Percentiles rank a stretch among this genome's conserved stretches.
These are phyloP conservation scores for Colletotrichum sublineola DNA, from an alignment of 2,329 filamentous ascomycete genomes.

Conservation along the genomic window DNA sequence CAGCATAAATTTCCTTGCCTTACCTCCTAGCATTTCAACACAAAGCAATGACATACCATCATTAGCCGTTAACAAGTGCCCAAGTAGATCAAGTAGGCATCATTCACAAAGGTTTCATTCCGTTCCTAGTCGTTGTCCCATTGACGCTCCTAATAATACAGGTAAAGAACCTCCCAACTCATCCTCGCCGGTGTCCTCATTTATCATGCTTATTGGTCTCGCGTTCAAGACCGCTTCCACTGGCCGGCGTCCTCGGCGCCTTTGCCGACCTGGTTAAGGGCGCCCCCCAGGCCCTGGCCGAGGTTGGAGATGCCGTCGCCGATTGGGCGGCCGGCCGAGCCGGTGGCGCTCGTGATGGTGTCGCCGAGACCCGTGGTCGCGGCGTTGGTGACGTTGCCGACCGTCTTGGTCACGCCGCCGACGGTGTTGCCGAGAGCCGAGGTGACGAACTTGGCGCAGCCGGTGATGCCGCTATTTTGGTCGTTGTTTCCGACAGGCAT, in stretches of 20 bases:
- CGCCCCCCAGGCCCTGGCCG: conserved; percentile 67
- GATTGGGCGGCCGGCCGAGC: conserved; percentile 65
- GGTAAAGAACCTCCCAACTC: background rate
- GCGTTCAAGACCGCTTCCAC: conserved; percentile 58
- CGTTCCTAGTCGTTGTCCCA: background rate
- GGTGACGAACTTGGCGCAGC: conserved; percentile 56
- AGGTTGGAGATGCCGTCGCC: conserved; percentile 68
- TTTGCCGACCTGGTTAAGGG: conserved; percentile 62
- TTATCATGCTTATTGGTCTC: background rate
- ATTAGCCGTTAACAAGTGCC: too few relatives aligned
- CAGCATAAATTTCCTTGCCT: background rate
- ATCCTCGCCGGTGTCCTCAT: background rate
- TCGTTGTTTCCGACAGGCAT: conserved; percentile 45
- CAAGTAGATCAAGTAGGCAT: background rate
- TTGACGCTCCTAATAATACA: conserved; percentile 32
- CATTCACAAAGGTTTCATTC: background rate
- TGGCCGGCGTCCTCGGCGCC: conserved; percentile 70
- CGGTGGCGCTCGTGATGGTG: conserved; percentile 67
- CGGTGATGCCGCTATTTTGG: conserved; percentile 47
- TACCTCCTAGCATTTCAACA: background rate
- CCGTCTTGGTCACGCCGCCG: conserved; percentile 56
- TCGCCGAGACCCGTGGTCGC: conserved; percentile 69
- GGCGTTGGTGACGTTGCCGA: conserved; percentile 61
- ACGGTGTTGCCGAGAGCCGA: conserved; percentile 57
- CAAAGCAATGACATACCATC: background rate